Evolutionary conservation across 352 stramenopile species (phyloP), one percentile per base, ranked within the genome.

Genomic region (Phytophthora hybrid): DNA sequence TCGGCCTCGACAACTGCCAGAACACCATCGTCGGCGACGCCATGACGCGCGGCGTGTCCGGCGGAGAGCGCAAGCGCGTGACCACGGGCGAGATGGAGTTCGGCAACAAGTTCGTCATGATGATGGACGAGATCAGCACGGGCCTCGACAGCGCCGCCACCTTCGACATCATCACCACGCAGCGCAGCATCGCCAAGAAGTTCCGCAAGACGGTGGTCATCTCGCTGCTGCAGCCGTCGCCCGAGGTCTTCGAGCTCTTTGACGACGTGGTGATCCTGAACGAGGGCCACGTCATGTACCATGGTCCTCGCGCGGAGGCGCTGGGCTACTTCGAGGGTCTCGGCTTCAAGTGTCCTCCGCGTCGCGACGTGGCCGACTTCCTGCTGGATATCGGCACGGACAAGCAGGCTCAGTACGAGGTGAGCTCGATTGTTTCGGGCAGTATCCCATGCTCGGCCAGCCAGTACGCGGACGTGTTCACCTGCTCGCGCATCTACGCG

Each of bases 231-330:
- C 83, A 98, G 79, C 95, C 95, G 31, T 86, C 95, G 11, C 96
- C 96, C 5, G 95, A 99, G 79, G 93, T 97, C 4, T 96, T 97
- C 41, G 81, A 83, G 6, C 79, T 98, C 18, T 99, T 99, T 74
- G 96, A 99, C 75, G 87, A 98, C 61, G 69, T 98, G 5, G 87
- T 98, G 52, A 72, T 99, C n/a, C 58, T 99, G 49, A 94, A 94
- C 74, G 82, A 97, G 29, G 95, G 96, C 23, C 69, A 85, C 23
- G 70, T 98, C 13, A 92, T 98, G 63, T 99, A 97, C 69, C 78
- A 80, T 94, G 67, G 79, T 89, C 65, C 90, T 65, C 76, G 78
- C 75, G 68, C 92, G 71, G 18, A 54, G n/a, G 47, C 47, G 18
- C 47, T 54, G 47, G 47, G n/a, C n/a, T 96, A 98, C 73, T 98